Base-by-base conservation (phyloP, 1,284 basidiomycete species). In the Ganoderma lucidum region DNA sequence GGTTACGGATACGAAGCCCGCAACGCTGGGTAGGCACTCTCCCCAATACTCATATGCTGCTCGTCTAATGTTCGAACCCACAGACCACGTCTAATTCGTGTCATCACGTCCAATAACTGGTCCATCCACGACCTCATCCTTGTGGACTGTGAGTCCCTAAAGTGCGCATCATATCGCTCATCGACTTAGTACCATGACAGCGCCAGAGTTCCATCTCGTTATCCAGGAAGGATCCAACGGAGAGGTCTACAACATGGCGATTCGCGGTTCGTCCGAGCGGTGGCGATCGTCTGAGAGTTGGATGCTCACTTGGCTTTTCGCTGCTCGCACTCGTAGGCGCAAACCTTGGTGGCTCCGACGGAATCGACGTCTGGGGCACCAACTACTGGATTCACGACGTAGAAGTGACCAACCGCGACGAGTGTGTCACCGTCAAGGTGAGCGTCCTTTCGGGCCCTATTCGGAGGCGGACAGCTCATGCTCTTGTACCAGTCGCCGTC, bases 311-410 rank as follows among this genome's bases (percentile, higher is more conserved):
- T n/a, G 19, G 6, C 19, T 2, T 48, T 23, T 23, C 4, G 9
- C 10, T 8, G 8, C 3, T 28, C 35, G 2, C 23, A 15, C 8
- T 2, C 12, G 37, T 37, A 70, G 74, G 74, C 45, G 77, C 75
- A 1, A 78, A 81, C 70, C 70, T 81, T 62, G 81, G 80, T 37
- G 80, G 80, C 14, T 80, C 79, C 1, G 81, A 82, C 65, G 81
- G 80, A 8, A 74, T 82, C 32, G 81, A 82, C 63, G 77, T 82
- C 14, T 79, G 76, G 69, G 81, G 81, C 17, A 69, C 71, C 12
- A 81, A 81, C 72, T 70, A 80, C 68, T 80, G 79, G 78, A 77
- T 81, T 19, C 81, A 81, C 63, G 80, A 81, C 64, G 76, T 81
- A 37, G 80, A 81, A 65, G 80, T 81, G 8, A 81, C 80, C 15